Evolutionary conservation across 495 filamentous ascomycete species (phyloP).

Genomic region (Oleoguttula mirabilis): DNA sequence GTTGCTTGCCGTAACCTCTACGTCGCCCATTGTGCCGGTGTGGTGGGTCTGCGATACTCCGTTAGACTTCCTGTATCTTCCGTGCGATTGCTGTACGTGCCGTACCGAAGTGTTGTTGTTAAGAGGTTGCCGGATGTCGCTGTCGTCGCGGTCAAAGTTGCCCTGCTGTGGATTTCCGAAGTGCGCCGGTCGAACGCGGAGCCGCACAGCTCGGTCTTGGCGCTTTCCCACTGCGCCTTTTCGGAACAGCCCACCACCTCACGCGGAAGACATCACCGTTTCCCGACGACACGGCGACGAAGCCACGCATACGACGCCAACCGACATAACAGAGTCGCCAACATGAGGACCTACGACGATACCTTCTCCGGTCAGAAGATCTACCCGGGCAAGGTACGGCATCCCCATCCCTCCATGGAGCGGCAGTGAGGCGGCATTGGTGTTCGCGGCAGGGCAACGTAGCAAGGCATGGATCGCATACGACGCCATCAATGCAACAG

Average conservation of each 20-base stretch:
- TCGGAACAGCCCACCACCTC: no score
- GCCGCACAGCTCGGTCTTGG: no score
- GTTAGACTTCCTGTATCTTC: background rate
- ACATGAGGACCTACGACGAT: constrained; percentile 97
- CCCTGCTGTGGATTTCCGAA: no score
- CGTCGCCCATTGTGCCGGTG: constrained; percentile 45
- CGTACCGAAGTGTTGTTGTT: constrained; percentile 2
- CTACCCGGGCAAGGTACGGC: constrained; percentile 91
- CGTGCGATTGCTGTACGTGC: background rate
- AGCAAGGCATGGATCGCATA: no score
- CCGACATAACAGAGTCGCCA: constrained; percentile 28
- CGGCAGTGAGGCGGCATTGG: no score
- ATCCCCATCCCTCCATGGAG: no score
- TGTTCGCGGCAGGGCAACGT: background rate
- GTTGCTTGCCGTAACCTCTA: constrained; percentile 57
- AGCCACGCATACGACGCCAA: constrained; percentile 8
- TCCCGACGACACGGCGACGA: no score
- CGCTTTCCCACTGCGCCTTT: no score
- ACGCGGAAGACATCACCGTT: no score
- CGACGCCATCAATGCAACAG: no score
- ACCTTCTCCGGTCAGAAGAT: constrained; percentile 95
- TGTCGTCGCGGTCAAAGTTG: constrained; percentile 5
- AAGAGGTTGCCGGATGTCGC: no score
- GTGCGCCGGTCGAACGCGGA: no score
- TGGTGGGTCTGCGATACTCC: background rate